A percentile compares a stretch with the other conserved stretches of the same genome.
phyloP scores from a whole-genome alignment of 106 monocot species.

The Allium sativum region DNA sequence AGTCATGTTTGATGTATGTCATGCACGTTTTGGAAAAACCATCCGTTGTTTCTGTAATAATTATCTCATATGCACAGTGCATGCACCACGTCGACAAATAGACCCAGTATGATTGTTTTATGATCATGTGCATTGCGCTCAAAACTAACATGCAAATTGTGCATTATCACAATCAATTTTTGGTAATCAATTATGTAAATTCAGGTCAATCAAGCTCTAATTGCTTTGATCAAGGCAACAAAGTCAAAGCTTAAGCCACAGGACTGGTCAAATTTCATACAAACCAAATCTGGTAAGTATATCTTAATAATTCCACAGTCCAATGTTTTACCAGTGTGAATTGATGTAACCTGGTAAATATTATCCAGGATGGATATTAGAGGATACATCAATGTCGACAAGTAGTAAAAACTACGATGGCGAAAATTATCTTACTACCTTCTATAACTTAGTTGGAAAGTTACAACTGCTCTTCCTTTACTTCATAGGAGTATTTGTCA shows the following conservation, averaged over 20 bases:
- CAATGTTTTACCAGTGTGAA: neutral
- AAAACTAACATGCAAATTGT: neutral
- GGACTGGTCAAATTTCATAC: conserved; percentile 46
- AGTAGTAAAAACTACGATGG: conserved; percentile 15
- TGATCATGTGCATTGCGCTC: too few relatives aligned
- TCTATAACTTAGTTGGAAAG: conserved; percentile 45
- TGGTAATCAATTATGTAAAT: neutral
- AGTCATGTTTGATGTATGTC: too few relatives aligned
- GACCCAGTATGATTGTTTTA: too few relatives aligned
- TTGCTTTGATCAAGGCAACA: conserved; percentile 69
- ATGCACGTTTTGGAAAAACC: too few relatives aligned
- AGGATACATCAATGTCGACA: conserved; percentile 12
- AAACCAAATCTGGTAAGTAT: conserved; percentile 40
- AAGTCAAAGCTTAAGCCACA: conserved; percentile 30
- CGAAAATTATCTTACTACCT: conserved; percentile 18
- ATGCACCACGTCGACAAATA: too few relatives aligned
- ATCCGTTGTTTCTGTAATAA: too few relatives aligned
- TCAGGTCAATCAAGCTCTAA: conserved; percentile 68
- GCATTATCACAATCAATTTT: neutral
- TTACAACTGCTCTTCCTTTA: conserved; percentile 72
- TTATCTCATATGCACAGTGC: too few relatives aligned
- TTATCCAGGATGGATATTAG: conserved; percentile 24
- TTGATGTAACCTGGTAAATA: neutral
- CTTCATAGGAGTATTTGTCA: conserved; percentile 54
- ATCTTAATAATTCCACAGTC: neutral